Conservation (phyloP, 2,329 filamentous ascomycete genomes). For the Zymoseptoria brevis region DNA sequence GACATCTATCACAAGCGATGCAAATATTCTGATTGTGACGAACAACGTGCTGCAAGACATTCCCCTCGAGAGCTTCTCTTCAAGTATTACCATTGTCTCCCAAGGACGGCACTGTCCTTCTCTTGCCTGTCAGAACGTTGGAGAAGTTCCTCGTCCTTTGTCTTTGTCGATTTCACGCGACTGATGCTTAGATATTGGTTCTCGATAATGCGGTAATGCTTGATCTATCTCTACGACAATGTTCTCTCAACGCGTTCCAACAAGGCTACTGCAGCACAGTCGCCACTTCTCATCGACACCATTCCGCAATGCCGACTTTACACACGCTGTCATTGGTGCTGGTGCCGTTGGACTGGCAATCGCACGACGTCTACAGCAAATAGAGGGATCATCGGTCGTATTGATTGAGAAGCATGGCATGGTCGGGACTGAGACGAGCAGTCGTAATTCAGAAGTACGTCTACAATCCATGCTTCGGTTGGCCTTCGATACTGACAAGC, state of each 20-base stretch:
- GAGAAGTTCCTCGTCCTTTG: not conserved
- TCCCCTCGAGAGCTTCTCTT: not conserved
- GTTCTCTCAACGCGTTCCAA: conserved; percentile 5
- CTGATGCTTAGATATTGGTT: not conserved
- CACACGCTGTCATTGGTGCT: conserved; percentile 59
- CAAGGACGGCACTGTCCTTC: not conserved
- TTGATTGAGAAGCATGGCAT: conserved; percentile 71
- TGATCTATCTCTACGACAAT: not conserved
- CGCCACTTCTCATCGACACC: conserved; percentile 38
- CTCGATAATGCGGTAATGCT: not conserved
- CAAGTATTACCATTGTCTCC: not conserved
- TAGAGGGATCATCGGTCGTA: conserved; percentile 57
- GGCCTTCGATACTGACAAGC: conserved; percentile 1
- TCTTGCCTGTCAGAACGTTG: not conserved
- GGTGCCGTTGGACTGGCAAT: conserved; percentile 75
- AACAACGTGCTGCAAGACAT: not conserved
- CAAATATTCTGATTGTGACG: too few species aligned
- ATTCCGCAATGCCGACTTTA: conserved; percentile 48
- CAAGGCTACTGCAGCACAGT: conserved; percentile 2
- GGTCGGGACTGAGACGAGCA: conserved; percentile 78
- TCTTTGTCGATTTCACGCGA: not conserved
- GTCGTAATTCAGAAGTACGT: conserved; percentile 73
- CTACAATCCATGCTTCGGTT: not conserved
- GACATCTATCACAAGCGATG: too few species aligned
- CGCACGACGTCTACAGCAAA: conserved; percentile 60